A percentile compares a stretch with the other conserved stretches of the same genome.
phyloP scores from a whole-genome alignment of 148 eudicot genomes.

The Rhododendron simsii region DNA sequence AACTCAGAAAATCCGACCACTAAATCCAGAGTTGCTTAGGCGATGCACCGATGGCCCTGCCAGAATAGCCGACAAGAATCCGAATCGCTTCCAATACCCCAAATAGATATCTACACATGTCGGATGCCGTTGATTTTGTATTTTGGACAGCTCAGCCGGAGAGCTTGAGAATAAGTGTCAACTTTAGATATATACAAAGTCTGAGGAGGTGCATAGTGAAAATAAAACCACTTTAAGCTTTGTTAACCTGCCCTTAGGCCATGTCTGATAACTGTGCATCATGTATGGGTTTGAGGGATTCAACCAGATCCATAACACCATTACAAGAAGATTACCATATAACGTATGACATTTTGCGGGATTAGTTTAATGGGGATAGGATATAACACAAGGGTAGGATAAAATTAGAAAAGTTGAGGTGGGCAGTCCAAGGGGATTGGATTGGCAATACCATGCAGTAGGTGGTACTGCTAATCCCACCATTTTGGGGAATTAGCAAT shows the following conservation, averaged over 20 bases:
- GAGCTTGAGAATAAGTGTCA: too few relatives aligned
- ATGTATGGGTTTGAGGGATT: background rate
- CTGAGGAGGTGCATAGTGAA: background rate
- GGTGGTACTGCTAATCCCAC: background rate
- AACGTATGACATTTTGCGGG: background rate
- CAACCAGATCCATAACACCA: background rate
- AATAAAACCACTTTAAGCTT: background rate
- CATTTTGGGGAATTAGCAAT: background rate
- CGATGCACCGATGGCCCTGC: too few relatives aligned
- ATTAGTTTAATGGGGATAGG: background rate
- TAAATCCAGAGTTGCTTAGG: too few relatives aligned
- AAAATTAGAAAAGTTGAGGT: background rate
- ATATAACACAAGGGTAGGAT: background rate
- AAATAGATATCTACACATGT: too few relatives aligned
- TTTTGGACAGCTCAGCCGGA: too few relatives aligned
- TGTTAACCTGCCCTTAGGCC: background rate
- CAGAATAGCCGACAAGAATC: too few relatives aligned
- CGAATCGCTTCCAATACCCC: too few relatives aligned
- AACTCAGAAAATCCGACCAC: too few relatives aligned
- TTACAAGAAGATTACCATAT: background rate
- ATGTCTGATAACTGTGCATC: background rate
- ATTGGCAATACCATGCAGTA: background rate
- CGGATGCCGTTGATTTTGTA: too few relatives aligned
- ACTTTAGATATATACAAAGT: too few relatives aligned
- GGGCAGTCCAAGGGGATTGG: background rate